These are phyloP conservation scores for Cystobasidiaceae sp. DNA, from an alignment of 1,284 basidiomycete genomes.

Conservation along the genomic window DNA sequence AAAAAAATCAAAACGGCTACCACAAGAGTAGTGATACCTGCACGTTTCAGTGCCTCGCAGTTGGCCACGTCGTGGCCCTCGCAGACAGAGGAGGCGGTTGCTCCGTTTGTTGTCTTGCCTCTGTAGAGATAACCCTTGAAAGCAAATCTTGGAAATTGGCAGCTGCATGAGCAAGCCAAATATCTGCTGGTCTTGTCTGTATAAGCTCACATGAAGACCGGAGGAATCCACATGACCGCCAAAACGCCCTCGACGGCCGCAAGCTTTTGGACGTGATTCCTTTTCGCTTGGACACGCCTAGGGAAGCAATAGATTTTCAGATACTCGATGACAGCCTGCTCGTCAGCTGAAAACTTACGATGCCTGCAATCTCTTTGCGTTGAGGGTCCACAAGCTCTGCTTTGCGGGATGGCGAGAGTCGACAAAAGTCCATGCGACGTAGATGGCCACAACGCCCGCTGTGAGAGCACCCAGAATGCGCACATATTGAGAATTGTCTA, in stretches of 20 bases:
- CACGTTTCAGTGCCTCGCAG: not conserved
- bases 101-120: not conserved
- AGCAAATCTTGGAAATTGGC: not conserved
- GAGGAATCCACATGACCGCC: slow-evolving; percentile 5
- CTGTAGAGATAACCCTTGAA: slow-evolving; percentile 3
- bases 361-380: not conserved
- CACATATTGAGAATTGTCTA: slow-evolving; percentile 6
- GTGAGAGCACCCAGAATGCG: slow-evolving; percentile 5
- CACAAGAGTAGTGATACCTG: not conserved
- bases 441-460: not conserved
- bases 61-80: not conserved
- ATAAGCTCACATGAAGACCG: slow-evolving; percentile 3
- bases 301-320: too few species aligned
- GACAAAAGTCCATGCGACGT: not conserved
- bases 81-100: not conserved
- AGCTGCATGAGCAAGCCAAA: not conserved
- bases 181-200: not conserved
- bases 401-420: slow-evolving; percentile 14
- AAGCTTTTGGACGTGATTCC: slow-evolving; percentile 2
- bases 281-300: slow-evolving; percentile 14
- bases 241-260: not conserved
- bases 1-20: not conserved
- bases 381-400: not conserved
- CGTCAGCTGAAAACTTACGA: too few species aligned
- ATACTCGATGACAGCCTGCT: too few species aligned